Percentiles rank a stretch among this genome's conserved stretches.
These are phyloP conservation scores for Phytopythium cucurbitacearum DNA, from an alignment of 352 stramenopile genomes.

Conservation along the genomic window DNA sequence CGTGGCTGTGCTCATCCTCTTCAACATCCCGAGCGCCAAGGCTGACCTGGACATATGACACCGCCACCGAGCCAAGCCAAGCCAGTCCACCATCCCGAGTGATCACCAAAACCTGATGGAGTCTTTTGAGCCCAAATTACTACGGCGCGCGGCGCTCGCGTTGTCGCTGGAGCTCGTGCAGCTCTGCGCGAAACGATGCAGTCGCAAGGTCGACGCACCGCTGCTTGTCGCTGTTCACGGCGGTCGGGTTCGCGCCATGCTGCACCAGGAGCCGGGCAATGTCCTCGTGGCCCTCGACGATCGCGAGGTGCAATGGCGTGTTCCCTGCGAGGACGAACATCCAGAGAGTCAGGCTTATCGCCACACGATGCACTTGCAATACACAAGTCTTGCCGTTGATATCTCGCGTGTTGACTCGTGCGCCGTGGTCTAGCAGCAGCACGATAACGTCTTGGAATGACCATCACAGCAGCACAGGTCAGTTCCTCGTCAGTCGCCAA, in stretches of 20 bases:
- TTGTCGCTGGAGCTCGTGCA: conserved; percentile 18
- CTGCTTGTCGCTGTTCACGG: conserved; percentile 55
- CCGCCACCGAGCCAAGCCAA: too few species aligned
- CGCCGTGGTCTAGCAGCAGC: conserved; percentile 58
- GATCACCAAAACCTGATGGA: neutral
- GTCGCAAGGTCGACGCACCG: conserved; percentile 51
- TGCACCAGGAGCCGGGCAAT: conserved; percentile 61
- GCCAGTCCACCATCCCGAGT: too few species aligned
- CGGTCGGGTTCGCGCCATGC: conserved; percentile 41
- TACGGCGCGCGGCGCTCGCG: neutral
- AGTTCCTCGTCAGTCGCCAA: neutral
- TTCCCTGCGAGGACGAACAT: conserved; percentile 30
- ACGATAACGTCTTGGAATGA: conserved; percentile 39
- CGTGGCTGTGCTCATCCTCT: conserved; percentile 52
- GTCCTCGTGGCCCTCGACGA: conserved; percentile 57
- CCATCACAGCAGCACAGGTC: conserved; percentile 2
- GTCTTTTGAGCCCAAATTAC: too few species aligned
- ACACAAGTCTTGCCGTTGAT: conserved; percentile 18
- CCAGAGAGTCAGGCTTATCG: neutral
- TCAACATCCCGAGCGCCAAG: conserved; percentile 50
- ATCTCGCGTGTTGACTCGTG: conserved; percentile 49
- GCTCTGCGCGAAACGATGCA: conserved; percentile 39
- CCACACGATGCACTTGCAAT: conserved; percentile 1
- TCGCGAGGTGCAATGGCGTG: conserved; percentile 61
- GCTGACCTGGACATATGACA: conserved; percentile 35